phyloP scores from a whole-genome alignment of 2,329 filamentous ascomycete genomes.

The Penicillium sp. region DNA sequence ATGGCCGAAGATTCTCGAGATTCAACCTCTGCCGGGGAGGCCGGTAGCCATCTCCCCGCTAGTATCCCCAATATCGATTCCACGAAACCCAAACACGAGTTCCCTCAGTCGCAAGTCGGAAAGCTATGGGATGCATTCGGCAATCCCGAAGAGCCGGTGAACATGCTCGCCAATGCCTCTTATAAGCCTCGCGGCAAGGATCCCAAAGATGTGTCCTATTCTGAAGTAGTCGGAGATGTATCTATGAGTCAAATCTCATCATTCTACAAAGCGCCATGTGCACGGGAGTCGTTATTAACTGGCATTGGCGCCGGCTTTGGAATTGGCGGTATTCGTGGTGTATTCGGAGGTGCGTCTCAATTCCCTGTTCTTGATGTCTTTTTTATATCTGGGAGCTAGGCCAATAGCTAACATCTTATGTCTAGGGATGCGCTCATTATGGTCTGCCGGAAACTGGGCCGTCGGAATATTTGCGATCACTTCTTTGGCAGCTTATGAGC shows the following conservation, averaged over 20 bases:
- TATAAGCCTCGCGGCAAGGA: constrained; percentile 62
- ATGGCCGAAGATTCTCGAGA: constrained; percentile 46
- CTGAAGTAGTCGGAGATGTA: constrained; percentile 44
- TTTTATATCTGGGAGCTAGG: not conserved
- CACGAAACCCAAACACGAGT: constrained; percentile 43
- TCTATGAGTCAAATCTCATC: constrained; percentile 58
- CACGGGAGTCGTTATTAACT: constrained; percentile 76
- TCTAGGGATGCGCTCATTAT: constrained; percentile 55
- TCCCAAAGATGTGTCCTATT: constrained; percentile 43
- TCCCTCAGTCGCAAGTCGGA: constrained; percentile 47
- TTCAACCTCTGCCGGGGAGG: constrained; percentile 13
- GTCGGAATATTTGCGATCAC: constrained; percentile 72
- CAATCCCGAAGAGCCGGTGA: constrained; percentile 52
- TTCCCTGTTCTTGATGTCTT: not conserved
- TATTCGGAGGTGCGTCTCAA: constrained; percentile 66
- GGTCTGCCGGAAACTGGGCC: constrained; percentile 78
- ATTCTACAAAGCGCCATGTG: constrained; percentile 78
- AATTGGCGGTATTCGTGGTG: constrained; percentile 70
- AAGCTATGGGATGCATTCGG: constrained; percentile 52
- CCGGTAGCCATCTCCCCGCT: constrained; percentile 19
- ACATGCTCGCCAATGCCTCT: constrained; percentile 57
- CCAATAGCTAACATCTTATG: constrained; percentile 5
- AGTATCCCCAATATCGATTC: constrained; percentile 20
- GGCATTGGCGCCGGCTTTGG: constrained; percentile 80
- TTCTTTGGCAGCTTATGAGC: constrained; percentile 76